phyloP scores from a whole-genome alignment of 805 yeast species.

The Monosporozyma siamensis region DNA sequence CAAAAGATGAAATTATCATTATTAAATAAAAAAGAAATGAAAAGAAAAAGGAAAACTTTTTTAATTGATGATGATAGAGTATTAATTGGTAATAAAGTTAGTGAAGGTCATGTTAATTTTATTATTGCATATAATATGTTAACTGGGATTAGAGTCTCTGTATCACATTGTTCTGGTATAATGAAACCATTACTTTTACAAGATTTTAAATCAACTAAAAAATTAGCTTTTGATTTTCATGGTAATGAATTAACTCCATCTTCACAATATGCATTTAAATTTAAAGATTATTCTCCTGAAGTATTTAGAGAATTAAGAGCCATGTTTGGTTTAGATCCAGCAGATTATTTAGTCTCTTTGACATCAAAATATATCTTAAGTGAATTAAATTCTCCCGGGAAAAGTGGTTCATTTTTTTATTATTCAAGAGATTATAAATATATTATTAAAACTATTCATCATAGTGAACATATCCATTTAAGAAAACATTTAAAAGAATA shows the following conservation, averaged over 20 bases:
- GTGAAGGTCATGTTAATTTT: slow-evolving; percentile 89
- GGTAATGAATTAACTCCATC: slow-evolving; percentile 90
- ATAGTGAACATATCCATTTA: slow-evolving; percentile 80
- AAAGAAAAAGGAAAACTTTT: slow-evolving; percentile 34
- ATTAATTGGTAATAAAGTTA: slow-evolving; percentile 68
- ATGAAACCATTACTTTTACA: slow-evolving; percentile 58
- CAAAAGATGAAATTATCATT: slow-evolving; percentile 43
- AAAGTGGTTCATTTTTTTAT: slow-evolving; percentile 92
- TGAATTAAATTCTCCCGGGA: slow-evolving; percentile 92
- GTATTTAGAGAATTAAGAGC: slow-evolving; percentile 81
- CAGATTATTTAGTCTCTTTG: slow-evolving; percentile 84
- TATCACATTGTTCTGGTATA: slow-evolving; percentile 80
- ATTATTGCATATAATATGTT: slow-evolving; percentile 95
- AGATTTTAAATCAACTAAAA: slow-evolving; percentile 66
- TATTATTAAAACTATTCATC: slow-evolving; percentile 93
- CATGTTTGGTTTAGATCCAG: slow-evolving; percentile 83
- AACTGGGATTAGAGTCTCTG: slow-evolving; percentile 93
- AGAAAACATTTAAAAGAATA: slow-evolving; percentile 66
- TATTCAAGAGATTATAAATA: slow-evolving; percentile 88
- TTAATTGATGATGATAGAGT: slow-evolving; percentile 46
- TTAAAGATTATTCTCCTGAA: slow-evolving; percentile 92
- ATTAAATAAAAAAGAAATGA: slow-evolving; percentile 35
- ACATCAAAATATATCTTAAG: slow-evolving; percentile 89
- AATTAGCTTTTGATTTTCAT: slow-evolving; percentile 74
- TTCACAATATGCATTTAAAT: slow-evolving; percentile 89